phyloP scores from a whole-genome alignment of 306 rosid species.

The Pterocarpus santalinus region DNA sequence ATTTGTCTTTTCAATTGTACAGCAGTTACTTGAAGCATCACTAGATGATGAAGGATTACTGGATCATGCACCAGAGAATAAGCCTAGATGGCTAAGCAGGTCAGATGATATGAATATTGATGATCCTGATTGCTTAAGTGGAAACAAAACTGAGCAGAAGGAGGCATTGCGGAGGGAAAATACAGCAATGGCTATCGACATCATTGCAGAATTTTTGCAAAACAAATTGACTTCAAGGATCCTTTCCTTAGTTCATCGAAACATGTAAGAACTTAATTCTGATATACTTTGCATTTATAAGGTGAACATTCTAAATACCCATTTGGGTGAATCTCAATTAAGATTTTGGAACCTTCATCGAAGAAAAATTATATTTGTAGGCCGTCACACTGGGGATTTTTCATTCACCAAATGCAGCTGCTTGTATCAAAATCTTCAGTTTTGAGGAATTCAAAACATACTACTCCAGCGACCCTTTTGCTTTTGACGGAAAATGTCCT shows the following conservation, averaged over 20 bases:
- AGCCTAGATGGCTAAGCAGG: conserved; percentile 69
- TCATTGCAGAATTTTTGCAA: conserved; percentile 73
- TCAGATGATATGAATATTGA: conserved; percentile 74
- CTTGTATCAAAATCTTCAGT: conserved; percentile 72
- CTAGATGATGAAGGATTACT: conserved; percentile 87
- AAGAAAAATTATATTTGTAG: conserved; percentile 58
- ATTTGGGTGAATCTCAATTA: conserved; percentile 34
- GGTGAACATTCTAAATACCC: conserved; percentile 39
- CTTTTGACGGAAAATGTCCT: conserved; percentile 64
- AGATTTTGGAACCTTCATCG: conserved; percentile 37
- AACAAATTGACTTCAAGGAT: conserved; percentile 76
- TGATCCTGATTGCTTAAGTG: conserved; percentile 58
- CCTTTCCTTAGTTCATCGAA: conserved; percentile 72
- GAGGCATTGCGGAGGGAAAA: conserved; percentile 67
- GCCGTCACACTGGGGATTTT: conserved; percentile 80
- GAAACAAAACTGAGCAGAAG: conserved; percentile 58
- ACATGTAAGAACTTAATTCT: conserved; percentile 71
- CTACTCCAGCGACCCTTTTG: conserved; percentile 66
- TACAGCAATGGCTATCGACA: conserved; percentile 75
- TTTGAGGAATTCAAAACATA: conserved; percentile 68
- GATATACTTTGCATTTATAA: conserved; percentile 31
- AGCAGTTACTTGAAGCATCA: conserved; percentile 91
- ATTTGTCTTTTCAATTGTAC: conserved; percentile 78
- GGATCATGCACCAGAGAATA: conserved; percentile 67
- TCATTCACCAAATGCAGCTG: conserved; percentile 66